Conservation (phyloP, 2,329 filamentous ascomycete species). For the Colletotrichum shisoi region DNA sequence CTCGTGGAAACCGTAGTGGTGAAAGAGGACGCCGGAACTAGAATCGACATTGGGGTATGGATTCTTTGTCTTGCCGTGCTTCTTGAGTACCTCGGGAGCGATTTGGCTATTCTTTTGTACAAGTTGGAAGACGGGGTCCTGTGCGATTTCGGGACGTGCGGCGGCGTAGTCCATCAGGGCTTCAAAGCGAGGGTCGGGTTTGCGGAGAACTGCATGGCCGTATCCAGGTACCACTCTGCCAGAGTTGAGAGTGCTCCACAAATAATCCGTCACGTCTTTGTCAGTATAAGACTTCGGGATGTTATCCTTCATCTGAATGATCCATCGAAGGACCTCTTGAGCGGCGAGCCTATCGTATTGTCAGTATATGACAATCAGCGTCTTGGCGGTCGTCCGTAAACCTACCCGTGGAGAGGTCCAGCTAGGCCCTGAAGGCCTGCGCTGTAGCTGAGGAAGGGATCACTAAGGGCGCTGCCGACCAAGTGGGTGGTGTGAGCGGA, state of each 20-base stretch:
- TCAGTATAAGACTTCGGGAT: slow-evolving; percentile 82
- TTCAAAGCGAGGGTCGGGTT: slow-evolving; percentile 95
- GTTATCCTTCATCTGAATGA: slow-evolving; percentile 90
- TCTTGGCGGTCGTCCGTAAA: background rate
- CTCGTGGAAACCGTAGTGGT: slow-evolving; percentile 97
- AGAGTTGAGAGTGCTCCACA: slow-evolving; percentile 92
- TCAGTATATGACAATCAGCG: slow-evolving; percentile 13
- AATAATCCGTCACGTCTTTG: slow-evolving; percentile 83
- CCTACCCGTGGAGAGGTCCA: slow-evolving; percentile 67
- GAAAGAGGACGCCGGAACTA: slow-evolving; percentile 91
- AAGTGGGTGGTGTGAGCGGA: slow-evolving; percentile 95
- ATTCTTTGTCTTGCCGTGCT: slow-evolving; percentile 99
- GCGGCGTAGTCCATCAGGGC: slow-evolving; percentile 95
- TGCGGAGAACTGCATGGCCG: slow-evolving; percentile 93
- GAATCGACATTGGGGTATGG: slow-evolving; percentile 97
- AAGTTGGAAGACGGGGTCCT: slow-evolving; percentile 90
- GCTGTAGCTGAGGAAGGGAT: slow-evolving; percentile 95
- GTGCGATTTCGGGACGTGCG: slow-evolving; percentile 81
- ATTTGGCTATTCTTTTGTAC: slow-evolving; percentile 93
- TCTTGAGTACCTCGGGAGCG: slow-evolving; percentile 85
- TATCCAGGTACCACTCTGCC: slow-evolving; percentile 95
- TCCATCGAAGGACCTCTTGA: slow-evolving; percentile 97
- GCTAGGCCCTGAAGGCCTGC: slow-evolving; percentile 94
- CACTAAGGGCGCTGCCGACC: slow-evolving; percentile 91
- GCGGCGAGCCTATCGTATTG: slow-evolving; percentile 73